These are phyloP conservation scores for Acorus calamus DNA, from an alignment of 106 monocot species.

Conservation along the genomic window DNA sequence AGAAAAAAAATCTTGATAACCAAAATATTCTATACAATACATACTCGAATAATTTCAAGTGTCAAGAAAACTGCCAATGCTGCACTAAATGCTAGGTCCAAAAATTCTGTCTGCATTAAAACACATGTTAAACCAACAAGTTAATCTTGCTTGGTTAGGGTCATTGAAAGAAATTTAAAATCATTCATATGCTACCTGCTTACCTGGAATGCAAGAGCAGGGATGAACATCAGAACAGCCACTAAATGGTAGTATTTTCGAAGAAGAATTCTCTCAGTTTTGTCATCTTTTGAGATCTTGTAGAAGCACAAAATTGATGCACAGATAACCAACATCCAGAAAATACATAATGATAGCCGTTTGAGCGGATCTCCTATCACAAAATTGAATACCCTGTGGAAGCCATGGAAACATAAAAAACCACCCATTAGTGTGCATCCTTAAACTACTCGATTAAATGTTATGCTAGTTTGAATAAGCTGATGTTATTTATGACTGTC, in stretches of 20 bases:
- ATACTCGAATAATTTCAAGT: slow-evolving; percentile 92
- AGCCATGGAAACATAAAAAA: not conserved
- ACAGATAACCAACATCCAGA: slow-evolving; percentile 73
- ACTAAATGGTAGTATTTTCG: slow-evolving; percentile 97
- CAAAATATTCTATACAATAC: not conserved
- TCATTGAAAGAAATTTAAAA: not conserved
- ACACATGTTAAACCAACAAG: not conserved
- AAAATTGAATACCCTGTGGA: slow-evolving; percentile 73
- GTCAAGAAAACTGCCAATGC: slow-evolving; percentile 78
- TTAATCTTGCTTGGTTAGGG: not conserved
- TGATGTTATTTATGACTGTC: too few relatives aligned
- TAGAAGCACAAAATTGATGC: slow-evolving; percentile 78
- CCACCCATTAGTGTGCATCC: too few relatives aligned
- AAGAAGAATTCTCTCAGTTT: slow-evolving; percentile 91
- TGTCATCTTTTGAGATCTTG: slow-evolving; percentile 81
- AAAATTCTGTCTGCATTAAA: slow-evolving; percentile 61
- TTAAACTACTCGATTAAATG: too few relatives aligned
- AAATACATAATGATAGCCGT: slow-evolving; percentile 52
- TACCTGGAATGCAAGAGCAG: slow-evolving; percentile 88
- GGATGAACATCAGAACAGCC: slow-evolving; percentile 84
- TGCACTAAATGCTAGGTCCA: slow-evolving; percentile 96
- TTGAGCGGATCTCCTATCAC: slow-evolving; percentile 52
- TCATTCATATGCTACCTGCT: not conserved
- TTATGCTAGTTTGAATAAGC: too few relatives aligned
- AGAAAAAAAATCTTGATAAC: not conserved